phyloP scores from a whole-genome alignment of 805 yeast species.

The Debaryomyces tyrocola region DNA sequence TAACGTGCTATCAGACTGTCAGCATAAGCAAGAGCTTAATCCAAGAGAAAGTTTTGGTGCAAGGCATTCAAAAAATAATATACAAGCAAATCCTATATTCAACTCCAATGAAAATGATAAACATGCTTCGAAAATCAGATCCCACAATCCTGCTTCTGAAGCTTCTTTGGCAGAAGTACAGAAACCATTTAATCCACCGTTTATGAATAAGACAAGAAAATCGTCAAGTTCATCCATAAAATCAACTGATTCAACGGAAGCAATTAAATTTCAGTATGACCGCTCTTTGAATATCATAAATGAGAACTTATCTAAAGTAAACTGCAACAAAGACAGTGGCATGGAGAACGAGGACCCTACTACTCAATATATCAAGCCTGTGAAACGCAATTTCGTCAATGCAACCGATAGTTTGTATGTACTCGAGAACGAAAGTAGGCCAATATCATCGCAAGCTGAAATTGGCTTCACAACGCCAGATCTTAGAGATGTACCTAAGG shows the following conservation, averaged over 20 bases:
- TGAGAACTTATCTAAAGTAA: slow-evolving; percentile 9
- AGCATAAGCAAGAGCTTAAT: not conserved
- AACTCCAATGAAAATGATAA: too few relatives aligned
- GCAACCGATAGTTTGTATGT: not conserved
- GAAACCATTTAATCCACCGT: not conserved
- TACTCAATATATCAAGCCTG: slow-evolving; percentile 7
- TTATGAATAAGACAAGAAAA: slow-evolving; percentile 3
- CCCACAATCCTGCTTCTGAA: not conserved
- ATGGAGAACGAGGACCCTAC: not conserved
- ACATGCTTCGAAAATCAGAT: too few relatives aligned
- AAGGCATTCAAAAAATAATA: too few relatives aligned
- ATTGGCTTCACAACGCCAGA: slow-evolving; percentile 7
- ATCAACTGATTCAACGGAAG: slow-evolving; percentile 9
- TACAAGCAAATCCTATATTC: too few relatives aligned
- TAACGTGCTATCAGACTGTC: slow-evolving; percentile 18
- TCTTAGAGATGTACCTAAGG: slow-evolving; percentile 2
- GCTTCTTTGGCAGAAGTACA: not conserved
- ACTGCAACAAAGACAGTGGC: slow-evolving; percentile 1
- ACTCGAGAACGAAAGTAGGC: slow-evolving; percentile 13
- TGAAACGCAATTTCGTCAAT: slow-evolving; percentile 7
- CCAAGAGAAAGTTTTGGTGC: not conserved
- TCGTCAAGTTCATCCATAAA: not conserved
- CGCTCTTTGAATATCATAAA: slow-evolving; percentile 12
- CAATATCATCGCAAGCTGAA: slow-evolving; percentile 22
- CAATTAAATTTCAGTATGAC: slow-evolving; percentile 12